Evolutionary conservation across 1,284 basidiomycete species (phyloP).

Genomic region (Apiotrichum montevideense): DNA sequence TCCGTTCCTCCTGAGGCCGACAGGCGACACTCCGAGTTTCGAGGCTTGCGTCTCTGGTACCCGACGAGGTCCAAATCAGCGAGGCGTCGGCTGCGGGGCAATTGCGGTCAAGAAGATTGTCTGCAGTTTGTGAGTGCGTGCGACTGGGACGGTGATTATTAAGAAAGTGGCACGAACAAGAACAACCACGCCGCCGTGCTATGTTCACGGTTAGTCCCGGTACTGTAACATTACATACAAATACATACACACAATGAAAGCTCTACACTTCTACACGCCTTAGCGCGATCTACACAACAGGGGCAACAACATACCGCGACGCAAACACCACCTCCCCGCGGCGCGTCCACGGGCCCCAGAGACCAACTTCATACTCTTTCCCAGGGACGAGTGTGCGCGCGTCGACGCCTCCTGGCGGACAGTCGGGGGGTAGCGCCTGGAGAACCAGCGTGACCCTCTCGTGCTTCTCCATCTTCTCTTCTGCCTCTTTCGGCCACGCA

Average conservation of each 20-base stretch:
- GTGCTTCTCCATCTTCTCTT: not conserved
- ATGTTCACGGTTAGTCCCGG: too few species aligned
- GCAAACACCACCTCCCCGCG: slow-evolving; percentile 21
- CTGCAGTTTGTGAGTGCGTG: too few species aligned
- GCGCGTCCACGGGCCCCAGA: slow-evolving; percentile 25
- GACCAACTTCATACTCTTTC: slow-evolving; percentile 22
- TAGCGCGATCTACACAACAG: not conserved
- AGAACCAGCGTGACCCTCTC: slow-evolving; percentile 15
- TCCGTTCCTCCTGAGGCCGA: too few species aligned
- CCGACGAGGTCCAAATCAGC: too few species aligned
- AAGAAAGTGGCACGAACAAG: too few species aligned
- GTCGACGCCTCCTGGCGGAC: slow-evolving; percentile 27
- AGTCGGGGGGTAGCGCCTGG: slow-evolving; percentile 23
- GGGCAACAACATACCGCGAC: slow-evolving; percentile 35
- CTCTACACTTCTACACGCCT: not conserved
- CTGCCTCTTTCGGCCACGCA: not conserved
- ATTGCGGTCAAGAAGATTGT: too few species aligned
- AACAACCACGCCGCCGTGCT: too few species aligned
- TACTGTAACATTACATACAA: too few species aligned
- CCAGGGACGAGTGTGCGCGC: slow-evolving; percentile 12
- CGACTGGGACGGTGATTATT: too few species aligned
- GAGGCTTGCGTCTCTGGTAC: too few species aligned
- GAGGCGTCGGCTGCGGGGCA: too few species aligned
- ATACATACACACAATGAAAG: not conserved
- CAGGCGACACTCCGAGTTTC: too few species aligned